Conservation (phyloP, 2,329 filamentous ascomycete species). For the Colletotrichum limetticola region DNA sequence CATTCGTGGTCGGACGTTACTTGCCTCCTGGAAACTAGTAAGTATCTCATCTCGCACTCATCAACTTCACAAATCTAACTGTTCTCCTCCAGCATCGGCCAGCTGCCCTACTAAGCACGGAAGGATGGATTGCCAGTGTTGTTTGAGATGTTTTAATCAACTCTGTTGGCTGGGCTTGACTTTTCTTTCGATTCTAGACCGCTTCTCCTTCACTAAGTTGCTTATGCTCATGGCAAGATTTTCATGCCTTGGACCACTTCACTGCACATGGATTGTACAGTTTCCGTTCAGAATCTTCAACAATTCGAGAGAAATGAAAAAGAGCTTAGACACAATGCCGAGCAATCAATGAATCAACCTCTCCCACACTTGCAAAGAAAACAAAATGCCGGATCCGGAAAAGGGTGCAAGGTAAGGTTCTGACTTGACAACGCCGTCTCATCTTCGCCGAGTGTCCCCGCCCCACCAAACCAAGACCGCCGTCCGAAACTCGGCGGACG, state of each 20-base stretch:
- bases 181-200: not conserved
- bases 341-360: not conserved
- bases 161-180: not conserved
- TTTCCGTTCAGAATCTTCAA: not conserved
- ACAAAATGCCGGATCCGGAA: not conserved
- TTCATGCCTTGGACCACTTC: not conserved
- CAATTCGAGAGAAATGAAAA: not conserved
- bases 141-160: not conserved
- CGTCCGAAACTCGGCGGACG: slow-evolving; percentile 10
- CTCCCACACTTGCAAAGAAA: not conserved
- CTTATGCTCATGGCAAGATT: not conserved
- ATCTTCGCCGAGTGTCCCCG: not conserved
- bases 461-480: not conserved
- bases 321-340: not conserved
- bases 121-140: not conserved
- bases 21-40: slow-evolving; percentile 5
- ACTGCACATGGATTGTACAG: not conserved
- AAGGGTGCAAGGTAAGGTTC: not conserved
- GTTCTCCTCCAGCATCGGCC: not conserved
- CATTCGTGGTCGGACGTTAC: slow-evolving; percentile 13
- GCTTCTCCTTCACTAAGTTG: not conserved
- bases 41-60: not conserved
- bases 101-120: not conserved
- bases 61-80: not conserved
- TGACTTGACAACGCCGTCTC: not conserved